Evolutionary conservation across 1,284 basidiomycete genomes (phyloP), one percentile per base, ranked within the genome.

Genomic region (Ustanciosporium gigantosporum): DNA sequence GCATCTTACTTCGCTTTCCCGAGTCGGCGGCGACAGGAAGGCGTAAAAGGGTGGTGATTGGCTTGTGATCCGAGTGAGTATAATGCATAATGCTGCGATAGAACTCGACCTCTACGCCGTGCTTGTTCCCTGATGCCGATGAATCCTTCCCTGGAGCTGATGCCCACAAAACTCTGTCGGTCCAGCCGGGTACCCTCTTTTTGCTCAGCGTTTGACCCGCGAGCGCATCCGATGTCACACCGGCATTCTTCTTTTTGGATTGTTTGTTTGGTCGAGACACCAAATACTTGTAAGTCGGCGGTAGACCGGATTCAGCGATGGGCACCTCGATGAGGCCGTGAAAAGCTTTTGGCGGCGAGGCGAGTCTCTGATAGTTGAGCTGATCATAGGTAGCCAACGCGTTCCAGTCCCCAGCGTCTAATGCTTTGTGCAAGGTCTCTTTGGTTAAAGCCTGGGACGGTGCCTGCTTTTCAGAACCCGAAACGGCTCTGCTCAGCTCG

Each of bases 181-280:
- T 96, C 90, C 92, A 98, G 17, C 92, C 88, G 0, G 94, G 94
- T 5, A 83, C 82, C 6, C 94, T 85, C 73, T 87, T 89, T 21
- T 80, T 79, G 75, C 86, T 90, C 40, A 56, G 69, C 36, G 69
- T 60, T 19, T 48, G 31, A 21, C 46, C 49, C 15, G 56, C 47
- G 11, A 62, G 41, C 15, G 59, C 51, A 13, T 47, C 47, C 1
- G 52, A 62, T 1, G 59, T 56, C 41, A 56, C 42, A 16, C 51
- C 53, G 8, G 46, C 46, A 23, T 57, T 60, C 38, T 61, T 48
- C 55, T 50, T 51, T 23, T 52, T 51, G 15, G 50, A 43, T 38
- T 59, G 36, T 35, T 51, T 65, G 19, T 44, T 32, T 1, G 46
- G 37, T 17, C 61, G 40, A 15, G 44, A 47, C 6, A 70, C 52